Conservation (phyloP, 2,329 filamentous ascomycete genomes). For the Colletotrichum viniferum region DNA sequence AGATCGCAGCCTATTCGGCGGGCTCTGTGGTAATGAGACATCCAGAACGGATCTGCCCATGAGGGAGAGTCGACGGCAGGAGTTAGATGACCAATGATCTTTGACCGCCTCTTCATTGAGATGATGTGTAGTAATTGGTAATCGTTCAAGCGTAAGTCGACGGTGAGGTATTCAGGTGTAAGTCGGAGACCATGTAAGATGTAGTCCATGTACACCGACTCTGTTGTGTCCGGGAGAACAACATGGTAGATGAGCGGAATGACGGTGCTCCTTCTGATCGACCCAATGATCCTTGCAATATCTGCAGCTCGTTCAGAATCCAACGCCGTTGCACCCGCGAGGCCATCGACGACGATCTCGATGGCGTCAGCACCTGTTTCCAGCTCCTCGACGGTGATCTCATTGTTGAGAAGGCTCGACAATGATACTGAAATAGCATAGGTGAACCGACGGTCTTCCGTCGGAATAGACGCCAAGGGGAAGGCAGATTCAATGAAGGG, state of each 20-base stretch:
- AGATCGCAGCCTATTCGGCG: constrained; percentile 63
- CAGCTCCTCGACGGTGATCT: constrained; percentile 66
- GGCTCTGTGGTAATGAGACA: constrained; percentile 62
- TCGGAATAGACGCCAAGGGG: constrained; percentile 65
- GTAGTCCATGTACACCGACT: constrained; percentile 56
- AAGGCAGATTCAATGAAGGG: constrained; percentile 68
- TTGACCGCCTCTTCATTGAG: constrained; percentile 56
- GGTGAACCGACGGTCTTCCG: constrained; percentile 67
- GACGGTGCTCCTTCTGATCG: constrained; percentile 67
- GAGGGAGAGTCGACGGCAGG: constrained; percentile 43
- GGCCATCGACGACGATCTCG: constrained; percentile 58
- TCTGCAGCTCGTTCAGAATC: constrained; percentile 43
- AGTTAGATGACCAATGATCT: constrained; percentile 64
- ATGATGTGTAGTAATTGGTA: constrained; percentile 54
- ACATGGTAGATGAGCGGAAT: constrained; percentile 63
- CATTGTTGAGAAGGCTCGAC: constrained; percentile 55
- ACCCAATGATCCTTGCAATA: constrained; percentile 63
- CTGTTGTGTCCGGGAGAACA: constrained; percentile 34
- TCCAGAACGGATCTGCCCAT: constrained; percentile 63
- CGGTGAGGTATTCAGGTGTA: constrained; percentile 65
- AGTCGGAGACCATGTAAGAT: constrained; percentile 65
- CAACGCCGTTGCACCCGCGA: constrained; percentile 19
- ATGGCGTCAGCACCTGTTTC: constrained; percentile 72
- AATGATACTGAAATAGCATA: constrained; percentile 69
- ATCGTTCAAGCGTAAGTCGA: constrained; percentile 65